Base-by-base conservation (phyloP, 1,139 yeast species). In the Sugiyamaella neomexicana region DNA sequence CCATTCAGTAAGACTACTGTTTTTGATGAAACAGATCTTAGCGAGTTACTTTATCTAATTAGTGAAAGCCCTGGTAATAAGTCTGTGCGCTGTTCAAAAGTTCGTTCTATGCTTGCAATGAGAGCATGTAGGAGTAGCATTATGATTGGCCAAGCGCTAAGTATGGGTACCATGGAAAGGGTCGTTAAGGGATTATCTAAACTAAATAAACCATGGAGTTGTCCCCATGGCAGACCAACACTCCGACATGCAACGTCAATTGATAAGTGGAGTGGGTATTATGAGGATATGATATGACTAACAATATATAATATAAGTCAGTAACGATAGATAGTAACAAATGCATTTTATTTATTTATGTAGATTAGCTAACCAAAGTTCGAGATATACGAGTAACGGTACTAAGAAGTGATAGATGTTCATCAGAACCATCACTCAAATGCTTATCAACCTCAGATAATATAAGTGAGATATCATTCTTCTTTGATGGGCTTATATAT, bases 201-300 rank as follows among this genome's bases (percentile, higher is more conserved):
- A 0, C 73, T 95, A 38, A 93, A 90, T 59, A 89, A 89, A 65
- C 99, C 99, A 0, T 95, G 99, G 99, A 93, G 91, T 66, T 93
- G 99, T 69, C 99, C 99, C 0, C 99, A 93, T 71, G 99, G 99
- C 0, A 75, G 99, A 58, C 99, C 99, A 0, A 93, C 99, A 1
- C 82, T 93, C 86, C 77, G 99, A 55, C 98, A 93, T 69, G 74
- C 93, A 55, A 80, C 84, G 59, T 90, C 88, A 48, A 54, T 65
- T 16, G 59, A 61, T 34, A 62, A 57, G 25, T 53, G 56, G 45
- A 43, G 52, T 4, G 61, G 61, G 1, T 55, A 20, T 38, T 38
- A 20, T 25, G 50, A 52, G 16, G 55, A 54, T 43, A 29, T 46
- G 16, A 23, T 49, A 27, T 48, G 36, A 31, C 13, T n/a, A 7